Conservation (phyloP, 31 red algal species). For the Odonthalia washingtoniensis region DNA sequence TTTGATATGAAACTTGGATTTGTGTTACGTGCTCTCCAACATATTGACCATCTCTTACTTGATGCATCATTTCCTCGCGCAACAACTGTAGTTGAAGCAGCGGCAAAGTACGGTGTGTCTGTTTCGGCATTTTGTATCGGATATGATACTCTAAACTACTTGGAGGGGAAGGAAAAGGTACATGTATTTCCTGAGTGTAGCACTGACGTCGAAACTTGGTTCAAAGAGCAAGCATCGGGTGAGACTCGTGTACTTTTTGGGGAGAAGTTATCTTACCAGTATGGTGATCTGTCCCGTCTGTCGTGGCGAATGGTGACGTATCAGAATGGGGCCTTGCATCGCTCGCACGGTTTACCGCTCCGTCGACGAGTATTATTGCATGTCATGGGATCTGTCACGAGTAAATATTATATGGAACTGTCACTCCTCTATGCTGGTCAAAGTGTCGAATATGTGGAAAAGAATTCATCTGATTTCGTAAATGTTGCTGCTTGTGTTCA, state of each 20-base stretch:
- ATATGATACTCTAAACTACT: not conserved
- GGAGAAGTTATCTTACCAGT: not conserved
- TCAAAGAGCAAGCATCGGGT: not conserved
- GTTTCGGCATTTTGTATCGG: constrained; percentile 9
- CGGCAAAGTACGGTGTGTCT: not conserved
- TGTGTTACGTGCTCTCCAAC: constrained; percentile 18
- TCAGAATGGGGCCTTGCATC: not conserved
- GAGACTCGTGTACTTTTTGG: constrained; percentile 62
- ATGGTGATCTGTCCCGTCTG: constrained; percentile 13
- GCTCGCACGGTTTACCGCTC: constrained; percentile 49
- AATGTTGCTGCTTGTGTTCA: constrained; percentile 52
- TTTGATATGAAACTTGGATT: constrained; percentile 1
- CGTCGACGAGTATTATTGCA: constrained; percentile 62
- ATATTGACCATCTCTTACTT: constrained; percentile 54
- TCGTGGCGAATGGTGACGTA: constrained; percentile 54
- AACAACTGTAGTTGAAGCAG: not conserved
- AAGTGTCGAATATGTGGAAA: constrained; percentile 43
- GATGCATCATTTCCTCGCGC: constrained; percentile 51
- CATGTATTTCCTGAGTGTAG: no score
- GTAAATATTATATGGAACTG: constrained; percentile 68
- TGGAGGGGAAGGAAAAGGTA: not conserved
- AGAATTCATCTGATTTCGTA: constrained; percentile 44
- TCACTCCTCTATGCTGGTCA: constrained; percentile 54
- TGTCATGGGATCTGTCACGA: constrained; percentile 62
- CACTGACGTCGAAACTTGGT: constrained; percentile 2